These are phyloP conservation scores for Ganoderma resinaceum DNA, from an alignment of 1,284 basidiomycete genomes.

Conservation along the genomic window DNA sequence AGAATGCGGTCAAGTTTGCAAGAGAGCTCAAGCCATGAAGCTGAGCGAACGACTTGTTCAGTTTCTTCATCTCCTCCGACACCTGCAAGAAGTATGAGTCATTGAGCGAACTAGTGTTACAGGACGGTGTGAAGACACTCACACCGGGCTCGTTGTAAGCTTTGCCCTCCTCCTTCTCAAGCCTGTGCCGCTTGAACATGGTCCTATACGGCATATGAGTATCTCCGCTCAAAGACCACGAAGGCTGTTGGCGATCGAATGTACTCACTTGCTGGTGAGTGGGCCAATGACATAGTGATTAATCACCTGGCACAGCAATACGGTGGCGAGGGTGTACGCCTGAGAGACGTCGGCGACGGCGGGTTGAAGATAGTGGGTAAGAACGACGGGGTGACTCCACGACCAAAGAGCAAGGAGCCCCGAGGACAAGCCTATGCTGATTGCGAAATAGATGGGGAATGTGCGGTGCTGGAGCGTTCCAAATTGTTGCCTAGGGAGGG, in stretches of 20 bases:
- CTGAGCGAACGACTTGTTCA: slow-evolving; percentile 69
- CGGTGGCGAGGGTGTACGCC: slow-evolving; percentile 64
- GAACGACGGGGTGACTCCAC: slow-evolving; percentile 67
- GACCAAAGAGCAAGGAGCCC: slow-evolving; percentile 69
- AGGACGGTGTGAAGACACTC: slow-evolving; percentile 32
- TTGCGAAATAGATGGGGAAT: slow-evolving; percentile 79
- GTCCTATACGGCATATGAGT: slow-evolving; percentile 48
- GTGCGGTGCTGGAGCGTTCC: slow-evolving; percentile 77
- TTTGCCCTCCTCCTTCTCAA: slow-evolving; percentile 81
- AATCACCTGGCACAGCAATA: slow-evolving; percentile 56
- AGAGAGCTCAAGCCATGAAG: slow-evolving; percentile 76
- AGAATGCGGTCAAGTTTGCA: slow-evolving; percentile 66
- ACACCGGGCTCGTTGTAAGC: slow-evolving; percentile 68
- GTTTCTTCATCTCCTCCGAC: slow-evolving; percentile 70
- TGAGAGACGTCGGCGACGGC: slow-evolving; percentile 71
- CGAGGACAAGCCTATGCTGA: slow-evolving; percentile 63
- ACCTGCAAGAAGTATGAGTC: slow-evolving; percentile 49
- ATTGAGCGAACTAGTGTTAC: background rate
- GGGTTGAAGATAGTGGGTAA: slow-evolving; percentile 56
- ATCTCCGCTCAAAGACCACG: too few relatives aligned
- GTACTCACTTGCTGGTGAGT: slow-evolving; percentile 67
- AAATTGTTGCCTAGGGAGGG: slow-evolving; percentile 76
- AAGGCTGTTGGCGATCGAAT: background rate
- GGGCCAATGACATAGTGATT: slow-evolving; percentile 72
- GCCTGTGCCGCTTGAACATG: slow-evolving; percentile 74